phyloP scores from a whole-genome alignment of 176 grass and related monocot genomes.

The Cenchrus fungigraminus region DNA sequence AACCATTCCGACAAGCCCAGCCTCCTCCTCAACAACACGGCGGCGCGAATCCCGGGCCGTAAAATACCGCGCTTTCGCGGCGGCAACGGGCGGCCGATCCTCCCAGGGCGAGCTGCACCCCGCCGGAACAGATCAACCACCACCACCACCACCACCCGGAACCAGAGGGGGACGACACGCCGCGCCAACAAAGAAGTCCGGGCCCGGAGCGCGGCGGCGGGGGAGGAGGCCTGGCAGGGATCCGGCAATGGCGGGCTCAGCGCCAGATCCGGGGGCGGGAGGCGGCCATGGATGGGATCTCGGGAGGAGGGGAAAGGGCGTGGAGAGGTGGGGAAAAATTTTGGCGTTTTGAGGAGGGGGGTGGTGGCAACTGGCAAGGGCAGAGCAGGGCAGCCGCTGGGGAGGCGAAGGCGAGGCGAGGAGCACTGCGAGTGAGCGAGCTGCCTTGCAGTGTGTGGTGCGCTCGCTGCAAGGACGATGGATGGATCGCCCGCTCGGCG shows the following conservation, averaged over 20 bases:
- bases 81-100: constrained; percentile 35
- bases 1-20: constrained; percentile 20
- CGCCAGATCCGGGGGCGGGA: constrained; percentile 54
- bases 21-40: constrained; percentile 15
- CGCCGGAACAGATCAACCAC: neutral
- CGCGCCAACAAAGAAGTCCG: neutral
- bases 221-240: constrained; percentile 22
- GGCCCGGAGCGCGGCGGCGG: neutral
- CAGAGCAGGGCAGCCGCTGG: constrained; percentile 26
- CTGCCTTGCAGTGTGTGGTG: neutral
- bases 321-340: constrained; percentile 41
- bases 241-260: constrained; percentile 54
- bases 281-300: constrained; percentile 65
- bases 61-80: constrained; percentile 31
- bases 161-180: neutral
- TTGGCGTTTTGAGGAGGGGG: constrained; percentile 44
- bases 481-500: neutral
- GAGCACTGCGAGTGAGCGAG: constrained; percentile 34
- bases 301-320: constrained; percentile 38
- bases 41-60: constrained; percentile 18
- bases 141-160: neutral
- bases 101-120: neutral
- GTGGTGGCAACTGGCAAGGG: neutral
- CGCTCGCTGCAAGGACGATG: constrained; percentile 18
- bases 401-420: neutral